Base-by-base conservation (phyloP, 164 flowering plant species). In the Piper longum region DNA sequence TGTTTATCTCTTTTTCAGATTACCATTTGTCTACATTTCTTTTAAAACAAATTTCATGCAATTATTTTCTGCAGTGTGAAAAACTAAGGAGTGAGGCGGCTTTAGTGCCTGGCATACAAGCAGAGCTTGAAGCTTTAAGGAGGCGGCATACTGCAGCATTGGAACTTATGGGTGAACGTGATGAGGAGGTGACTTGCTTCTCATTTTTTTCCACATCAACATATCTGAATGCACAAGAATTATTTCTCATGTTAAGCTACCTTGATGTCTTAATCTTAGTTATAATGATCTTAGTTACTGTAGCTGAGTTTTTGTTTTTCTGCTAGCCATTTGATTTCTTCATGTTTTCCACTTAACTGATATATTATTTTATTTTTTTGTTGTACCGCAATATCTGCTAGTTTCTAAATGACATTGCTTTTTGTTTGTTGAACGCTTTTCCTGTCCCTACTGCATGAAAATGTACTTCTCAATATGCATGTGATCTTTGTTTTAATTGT, bases 141-240 rank as follows among this genome's bases (percentile, higher is more conserved):
- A 73, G 86, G 73, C 83, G 99, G 73, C 99, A 95, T 76, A 74
- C 96, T 69, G 83, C 97, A 58, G 99, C 97, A 4, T 67, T 95
- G 70, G 99, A 95, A 79, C 83, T 95, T 60, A 95, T 95, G 99
- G 99, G 99, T 69, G 97, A 95, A 80, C 99, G 97, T 71, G 97
- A 95, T 75, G 99, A 95, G 75, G 99, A 95, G 99, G 99, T 91
- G 9, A 36, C 11, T 40, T 36, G 14, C 0, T 48, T 48, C 52
- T 48, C 11, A 14, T 48, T 14, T 48, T 45, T 48, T 9, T 5
- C 12, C 14, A 48, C 52, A 3, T 48, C 36, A 26, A 26, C 2
- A 26, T 26, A 26, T 26, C 36, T 26, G 36, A 26, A 26, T 26
- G 36, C 1, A 26, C 36, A 26, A 26, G 36, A 26, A 26, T 26